Evolutionary conservation across 2,329 filamentous ascomycete genomes (phyloP), one percentile per base, ranked within the genome.

Genomic region (Claviceps pusilla): DNA sequence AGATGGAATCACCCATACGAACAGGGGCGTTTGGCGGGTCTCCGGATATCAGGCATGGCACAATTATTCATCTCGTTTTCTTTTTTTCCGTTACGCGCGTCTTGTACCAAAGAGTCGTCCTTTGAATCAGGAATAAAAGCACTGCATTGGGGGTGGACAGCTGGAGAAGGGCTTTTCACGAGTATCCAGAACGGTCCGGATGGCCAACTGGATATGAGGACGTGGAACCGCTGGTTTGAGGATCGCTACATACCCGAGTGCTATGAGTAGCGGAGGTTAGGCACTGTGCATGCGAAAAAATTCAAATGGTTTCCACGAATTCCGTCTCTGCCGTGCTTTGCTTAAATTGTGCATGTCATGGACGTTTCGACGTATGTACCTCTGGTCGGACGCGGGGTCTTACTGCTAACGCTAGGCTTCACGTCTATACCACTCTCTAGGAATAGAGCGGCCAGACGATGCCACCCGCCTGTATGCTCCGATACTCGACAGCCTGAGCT

Each of bases 11-110:
- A 76, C 74, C 75, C 73, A 75, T 73, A 75, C 53, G 70, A 76
- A 71, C 73, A 75, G 73, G 80, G 83, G 83, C 83, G 84, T 87
- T 82, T 78, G 77, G 80, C 77, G 76, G 77, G 76, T 83, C 68
- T 72, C 84, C 84, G 84, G 84, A 87, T 87, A 87, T 87, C 83
- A 86, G 80, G 82, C 83, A 85, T 82, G 75, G 76, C 73, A 73
- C 67, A 71, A 70, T 71, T 67, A 67, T 71, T 68, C 19, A 67
- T 66, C 66, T 74, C 70, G 68, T 73, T 58, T 72, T 74, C 46
- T 19, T 19, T 57, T 72, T 56, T 72, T 72, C 67, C 66, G 63
- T 68, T 65, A 63, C 66, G 65, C 58, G 58, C 64, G 66, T 67
- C 71, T 72, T 73, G 68, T 71, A 70, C 67, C 64, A 71, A 67